Conservation (phyloP, 2,329 filamentous ascomycete species). For the Periglandula ipomoeae region DNA sequence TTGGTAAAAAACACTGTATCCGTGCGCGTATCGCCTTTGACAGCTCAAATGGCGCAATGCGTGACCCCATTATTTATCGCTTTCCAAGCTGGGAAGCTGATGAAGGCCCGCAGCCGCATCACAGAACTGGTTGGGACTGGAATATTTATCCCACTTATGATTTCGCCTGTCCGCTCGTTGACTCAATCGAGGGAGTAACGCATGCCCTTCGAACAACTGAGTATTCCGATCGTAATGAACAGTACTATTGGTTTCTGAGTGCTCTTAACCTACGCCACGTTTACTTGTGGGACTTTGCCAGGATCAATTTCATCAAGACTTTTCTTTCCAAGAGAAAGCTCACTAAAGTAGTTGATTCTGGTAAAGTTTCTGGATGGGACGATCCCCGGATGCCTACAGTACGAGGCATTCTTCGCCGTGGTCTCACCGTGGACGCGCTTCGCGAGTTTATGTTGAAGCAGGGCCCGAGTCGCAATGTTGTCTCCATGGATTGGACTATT, state of each 20-base stretch:
- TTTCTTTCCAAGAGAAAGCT: slow-evolving; percentile 80
- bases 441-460: slow-evolving; percentile 71
- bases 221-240: slow-evolving; percentile 77
- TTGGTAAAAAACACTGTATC: slow-evolving; percentile 80
- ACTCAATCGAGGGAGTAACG: slow-evolving; percentile 71
- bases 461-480: slow-evolving; percentile 66
- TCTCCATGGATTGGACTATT: slow-evolving; percentile 64
- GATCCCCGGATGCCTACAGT: slow-evolving; percentile 73
- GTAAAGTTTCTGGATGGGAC: slow-evolving; percentile 72
- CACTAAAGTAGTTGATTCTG: slow-evolving; percentile 68
- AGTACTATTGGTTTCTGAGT: slow-evolving; percentile 78
- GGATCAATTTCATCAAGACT: slow-evolving; percentile 76
- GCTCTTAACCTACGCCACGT: slow-evolving; percentile 65
- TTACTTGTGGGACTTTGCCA: slow-evolving; percentile 76
- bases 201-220: slow-evolving; percentile 77
- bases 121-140: slow-evolving; percentile 69
- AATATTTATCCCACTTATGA: slow-evolving; percentile 85
- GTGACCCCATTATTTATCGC: slow-evolving; percentile 94
- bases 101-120: slow-evolving; percentile 57
- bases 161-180: slow-evolving; percentile 73
- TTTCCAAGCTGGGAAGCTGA: slow-evolving; percentile 32
- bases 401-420: slow-evolving; percentile 60
- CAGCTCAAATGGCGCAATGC: slow-evolving; percentile 87
- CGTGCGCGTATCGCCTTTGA: slow-evolving; percentile 87
- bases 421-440: slow-evolving; percentile 65